phyloP scores from a whole-genome alignment of 345 rosid species.

The Pistacia vera region DNA sequence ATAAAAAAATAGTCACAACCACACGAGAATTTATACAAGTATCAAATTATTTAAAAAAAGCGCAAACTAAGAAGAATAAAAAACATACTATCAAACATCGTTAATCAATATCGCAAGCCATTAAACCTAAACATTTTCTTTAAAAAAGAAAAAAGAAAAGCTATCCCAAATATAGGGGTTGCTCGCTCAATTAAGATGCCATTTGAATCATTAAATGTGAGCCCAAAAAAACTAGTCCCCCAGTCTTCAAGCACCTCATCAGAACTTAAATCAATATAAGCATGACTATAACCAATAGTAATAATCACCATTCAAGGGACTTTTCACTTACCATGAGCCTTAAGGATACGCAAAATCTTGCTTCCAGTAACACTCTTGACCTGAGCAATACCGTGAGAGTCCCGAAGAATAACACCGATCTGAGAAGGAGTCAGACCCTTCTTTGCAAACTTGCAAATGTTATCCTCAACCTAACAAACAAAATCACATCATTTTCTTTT shows the following conservation, averaged over 20 bases:
- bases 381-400: constrained; percentile 75
- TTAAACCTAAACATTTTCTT: no score
- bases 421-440: constrained; percentile 80
- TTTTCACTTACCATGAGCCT: constrained; percentile 52
- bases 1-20: neutral
- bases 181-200: neutral
- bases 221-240: neutral
- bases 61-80: neutral
- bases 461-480: constrained; percentile 54
- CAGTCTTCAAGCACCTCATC: neutral
- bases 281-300: neutral
- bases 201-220: neutral
- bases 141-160: neutral
- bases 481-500: neutral
- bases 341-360: constrained; percentile 66
- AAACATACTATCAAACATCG: neutral
- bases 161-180: neutral
- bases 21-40: neutral
- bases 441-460: constrained; percentile 74
- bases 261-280: neutral
- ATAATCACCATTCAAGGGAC: neutral
- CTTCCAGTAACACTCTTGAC: constrained; percentile 72
- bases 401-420: constrained; percentile 80
- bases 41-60: neutral
- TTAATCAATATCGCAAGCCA: neutral